These are phyloP conservation scores for Curvularia hawaiiensis DNA, from an alignment of 2,329 filamentous ascomycete genomes.

Conservation along the genomic window DNA sequence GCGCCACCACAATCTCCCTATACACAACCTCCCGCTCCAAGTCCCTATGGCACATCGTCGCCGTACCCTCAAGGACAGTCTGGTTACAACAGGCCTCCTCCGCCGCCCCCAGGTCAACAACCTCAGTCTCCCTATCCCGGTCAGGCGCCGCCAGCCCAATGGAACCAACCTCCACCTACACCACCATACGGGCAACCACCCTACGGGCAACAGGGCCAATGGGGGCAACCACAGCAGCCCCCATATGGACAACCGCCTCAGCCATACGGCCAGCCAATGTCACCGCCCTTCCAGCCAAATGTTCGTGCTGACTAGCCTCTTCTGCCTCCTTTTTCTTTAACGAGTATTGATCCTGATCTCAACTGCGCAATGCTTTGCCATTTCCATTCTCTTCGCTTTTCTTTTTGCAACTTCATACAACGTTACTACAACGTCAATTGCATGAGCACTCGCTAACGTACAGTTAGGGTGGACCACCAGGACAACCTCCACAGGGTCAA, in stretches of 20 bases:
- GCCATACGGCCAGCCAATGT: not conserved
- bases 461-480: slow-evolving; percentile 30
- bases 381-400: not conserved
- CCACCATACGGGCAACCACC: slow-evolving; percentile 39
- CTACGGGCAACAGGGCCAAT: slow-evolving; percentile 31
- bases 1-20: slow-evolving; percentile 51
- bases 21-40: slow-evolving; percentile 44
- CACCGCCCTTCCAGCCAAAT: slow-evolving; percentile 23
- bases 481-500: slow-evolving; percentile 44
- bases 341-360: not conserved
- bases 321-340: not conserved
- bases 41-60: slow-evolving; percentile 45
- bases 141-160: slow-evolving; percentile 27
- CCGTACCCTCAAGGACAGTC: slow-evolving; percentile 46
- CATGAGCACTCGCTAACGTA: slow-evolving; percentile 19
- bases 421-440: slow-evolving; percentile 12
- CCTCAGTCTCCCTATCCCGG: slow-evolving; percentile 26
- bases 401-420: slow-evolving; percentile 2
- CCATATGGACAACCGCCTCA: slow-evolving; percentile 36
- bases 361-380: not conserved
- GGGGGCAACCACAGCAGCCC: slow-evolving; percentile 41
- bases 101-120: slow-evolving; percentile 37
- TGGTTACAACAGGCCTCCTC: slow-evolving; percentile 43
- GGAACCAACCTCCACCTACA: slow-evolving; percentile 36
- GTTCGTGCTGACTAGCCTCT: slow-evolving; percentile 24